Evolutionary conservation across 202 grass and related monocot genomes (phyloP), one percentile per base, ranked within the genome.

Genomic region (Zoysia matrella): DNA sequence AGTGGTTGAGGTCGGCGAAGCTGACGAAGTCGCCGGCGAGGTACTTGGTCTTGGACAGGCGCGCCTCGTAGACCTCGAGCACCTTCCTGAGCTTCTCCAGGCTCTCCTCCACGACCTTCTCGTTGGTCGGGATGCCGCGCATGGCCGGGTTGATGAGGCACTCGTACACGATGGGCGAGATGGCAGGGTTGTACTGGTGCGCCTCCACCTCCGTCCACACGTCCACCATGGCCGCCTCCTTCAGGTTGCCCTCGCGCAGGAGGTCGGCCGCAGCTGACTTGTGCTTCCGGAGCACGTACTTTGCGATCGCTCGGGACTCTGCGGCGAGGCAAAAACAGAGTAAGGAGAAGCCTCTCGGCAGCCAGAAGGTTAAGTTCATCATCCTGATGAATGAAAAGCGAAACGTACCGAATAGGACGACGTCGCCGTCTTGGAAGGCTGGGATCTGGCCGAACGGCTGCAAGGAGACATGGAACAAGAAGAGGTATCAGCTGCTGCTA

Each of bases 361-460:
- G 22, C 22, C 22, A 22, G 22, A 22, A 22, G 22, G 22, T 36
- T 36, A 22, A 22, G 22, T 30, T 30, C 22, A 30, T 30, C 22
- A 0, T 30, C 22, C 22, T 30, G 0, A 30, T 0, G 22, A 30
- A 30, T 0, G 22, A 30, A 30, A 30, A 30, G 22, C 0, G 22
- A 30, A 30, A 30, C 0, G 22, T 30, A 30, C 22, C 22, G 22
- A 30, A 30, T 0, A 30, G 22, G 0, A 30, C 22, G 22, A 30
- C 22, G 0, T 30, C 22, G 22, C 22, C 22, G 22, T 30, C 22
- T 0, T 30, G 22, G 22, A 30, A 30, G 0, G 22, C 22, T 30
- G 22, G 22, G 22, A 86, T 74, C 22, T 74, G 72, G 0, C 77
- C 77, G 56, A 86, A 81, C 45, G 84, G 84, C 84, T 86, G 84